Conservation (phyloP, 345 rosid species). For the Garcia nutans region DNA sequence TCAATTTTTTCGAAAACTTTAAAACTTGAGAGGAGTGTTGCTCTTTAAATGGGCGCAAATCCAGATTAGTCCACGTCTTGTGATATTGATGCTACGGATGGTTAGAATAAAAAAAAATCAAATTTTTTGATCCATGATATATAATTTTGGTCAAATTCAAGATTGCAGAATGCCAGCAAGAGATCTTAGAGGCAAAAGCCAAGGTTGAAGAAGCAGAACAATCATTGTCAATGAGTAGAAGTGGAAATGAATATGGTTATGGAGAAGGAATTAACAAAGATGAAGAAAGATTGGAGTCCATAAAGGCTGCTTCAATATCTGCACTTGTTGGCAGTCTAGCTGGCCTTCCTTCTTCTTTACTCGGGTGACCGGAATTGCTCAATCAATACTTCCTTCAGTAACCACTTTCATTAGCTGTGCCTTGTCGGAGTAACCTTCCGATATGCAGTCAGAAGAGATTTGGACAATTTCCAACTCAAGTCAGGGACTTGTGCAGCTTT, state of each 20-base stretch:
- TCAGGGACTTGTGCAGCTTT: constrained; percentile 81
- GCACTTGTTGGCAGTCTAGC: constrained; percentile 75
- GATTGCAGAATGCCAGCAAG: constrained; percentile 80
- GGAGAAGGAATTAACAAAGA: constrained; percentile 40
- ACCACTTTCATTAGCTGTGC: constrained; percentile 76
- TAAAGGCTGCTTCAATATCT: constrained; percentile 66
- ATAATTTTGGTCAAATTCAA: constrained; percentile 18
- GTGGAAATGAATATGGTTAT: constrained; percentile 6
- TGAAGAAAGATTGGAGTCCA: constrained; percentile 75
- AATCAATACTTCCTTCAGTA: constrained; percentile 62
- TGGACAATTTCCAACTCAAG: constrained; percentile 68
- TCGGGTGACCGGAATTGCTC: constrained; percentile 45
- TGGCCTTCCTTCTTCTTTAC: constrained; percentile 53
- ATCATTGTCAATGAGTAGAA: constrained; percentile 33
- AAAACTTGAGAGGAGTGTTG: no score
- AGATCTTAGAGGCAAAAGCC: constrained; percentile 66
- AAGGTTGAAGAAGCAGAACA: constrained; percentile 79
- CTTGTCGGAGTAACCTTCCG: constrained; percentile 81
- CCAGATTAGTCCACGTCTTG: no score
- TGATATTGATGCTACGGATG: no score
- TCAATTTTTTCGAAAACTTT: no score
- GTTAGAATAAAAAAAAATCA: no score
- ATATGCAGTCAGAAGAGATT: constrained; percentile 70
- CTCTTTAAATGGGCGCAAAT: no score
- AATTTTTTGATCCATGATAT: no score